These are phyloP conservation scores for Megacollybia platyphylla DNA, from an alignment of 1,284 basidiomycete genomes.

Conservation along the genomic window DNA sequence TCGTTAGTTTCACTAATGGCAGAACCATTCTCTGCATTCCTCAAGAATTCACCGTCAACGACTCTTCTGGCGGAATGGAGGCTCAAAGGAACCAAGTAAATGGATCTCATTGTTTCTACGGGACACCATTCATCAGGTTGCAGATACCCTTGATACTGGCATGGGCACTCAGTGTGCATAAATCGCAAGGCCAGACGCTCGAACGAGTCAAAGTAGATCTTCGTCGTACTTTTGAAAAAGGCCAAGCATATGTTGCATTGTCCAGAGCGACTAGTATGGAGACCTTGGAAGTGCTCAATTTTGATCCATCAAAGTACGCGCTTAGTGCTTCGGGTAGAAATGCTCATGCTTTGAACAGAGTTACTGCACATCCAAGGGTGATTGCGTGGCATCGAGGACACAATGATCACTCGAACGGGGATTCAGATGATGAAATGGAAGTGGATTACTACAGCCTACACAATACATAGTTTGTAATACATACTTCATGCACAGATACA, in stretches of 20 bases:
- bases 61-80: slow-evolving; percentile 36
- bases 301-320: slow-evolving; percentile 59
- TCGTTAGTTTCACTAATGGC: slow-evolving; percentile 40
- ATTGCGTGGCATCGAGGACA: slow-evolving; percentile 19
- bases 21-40: slow-evolving; percentile 33
- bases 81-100: slow-evolving; percentile 40
- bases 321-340: not conserved
- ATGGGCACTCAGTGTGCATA: slow-evolving; percentile 79
- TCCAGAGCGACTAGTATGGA: slow-evolving; percentile 83
- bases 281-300: slow-evolving; percentile 75
- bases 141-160: slow-evolving; percentile 55
- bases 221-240: slow-evolving; percentile 64
- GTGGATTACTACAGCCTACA: not conserved
- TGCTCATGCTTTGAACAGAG: slow-evolving; percentile 17
- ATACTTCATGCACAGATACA: not conserved
- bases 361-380: slow-evolving; percentile 30
- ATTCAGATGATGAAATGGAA: not conserved
- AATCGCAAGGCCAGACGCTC: slow-evolving; percentile 77
- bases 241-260: slow-evolving; percentile 87
- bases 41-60: slow-evolving; percentile 43
- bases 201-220: slow-evolving; percentile 67
- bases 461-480: not conserved
- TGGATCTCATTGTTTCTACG: not conserved
- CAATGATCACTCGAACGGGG: not conserved
- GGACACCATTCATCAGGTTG: not conserved